A percentile compares a stretch with the other conserved stretches of the same genome.
phyloP scores from a whole-genome alignment of 176 grass and related monocot genomes.

The Triticum turgidum region DNA sequence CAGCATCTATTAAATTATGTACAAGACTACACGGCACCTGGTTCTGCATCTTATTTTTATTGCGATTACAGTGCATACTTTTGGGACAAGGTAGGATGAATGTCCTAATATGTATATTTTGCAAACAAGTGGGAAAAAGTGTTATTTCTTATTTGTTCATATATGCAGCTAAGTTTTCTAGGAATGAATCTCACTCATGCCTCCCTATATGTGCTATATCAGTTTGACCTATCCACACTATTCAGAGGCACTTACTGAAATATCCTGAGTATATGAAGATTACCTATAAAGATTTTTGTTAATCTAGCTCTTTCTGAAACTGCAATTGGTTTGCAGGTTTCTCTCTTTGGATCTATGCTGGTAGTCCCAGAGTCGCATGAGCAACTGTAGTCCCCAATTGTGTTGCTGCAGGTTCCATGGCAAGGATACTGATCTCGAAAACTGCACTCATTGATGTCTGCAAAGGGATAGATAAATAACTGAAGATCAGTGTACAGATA shows the following conservation, averaged over 20 bases:
- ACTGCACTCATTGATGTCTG: constrained; percentile 19
- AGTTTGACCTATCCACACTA: not conserved
- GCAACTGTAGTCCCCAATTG: not conserved
- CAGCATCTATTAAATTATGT: not conserved
- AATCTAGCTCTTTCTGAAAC: constrained; percentile 30
- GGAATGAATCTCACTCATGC: not conserved
- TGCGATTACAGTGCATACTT: not conserved
- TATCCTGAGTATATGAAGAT: not conserved
- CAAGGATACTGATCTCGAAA: constrained; percentile 17
- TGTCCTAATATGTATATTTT: not conserved
- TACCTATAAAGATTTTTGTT: constrained; percentile 49
- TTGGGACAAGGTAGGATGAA: not conserved
- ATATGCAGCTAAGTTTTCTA: not conserved
- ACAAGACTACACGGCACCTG: not conserved
- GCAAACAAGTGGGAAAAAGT: not conserved
- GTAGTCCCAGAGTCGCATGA: not conserved
- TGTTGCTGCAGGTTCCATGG: constrained; percentile 1
- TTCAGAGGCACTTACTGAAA: not conserved
- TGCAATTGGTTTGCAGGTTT: not conserved
- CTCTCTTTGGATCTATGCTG: constrained; percentile 9
- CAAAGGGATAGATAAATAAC: not conserved
- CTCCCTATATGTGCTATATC: not conserved
- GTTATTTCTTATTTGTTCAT: not conserved
- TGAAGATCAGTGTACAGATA: not conserved
- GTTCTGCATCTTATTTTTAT: not conserved